Conservation (phyloP, 2,329 filamentous ascomycete genomes). For the Sclerotinia nivalis region DNA sequence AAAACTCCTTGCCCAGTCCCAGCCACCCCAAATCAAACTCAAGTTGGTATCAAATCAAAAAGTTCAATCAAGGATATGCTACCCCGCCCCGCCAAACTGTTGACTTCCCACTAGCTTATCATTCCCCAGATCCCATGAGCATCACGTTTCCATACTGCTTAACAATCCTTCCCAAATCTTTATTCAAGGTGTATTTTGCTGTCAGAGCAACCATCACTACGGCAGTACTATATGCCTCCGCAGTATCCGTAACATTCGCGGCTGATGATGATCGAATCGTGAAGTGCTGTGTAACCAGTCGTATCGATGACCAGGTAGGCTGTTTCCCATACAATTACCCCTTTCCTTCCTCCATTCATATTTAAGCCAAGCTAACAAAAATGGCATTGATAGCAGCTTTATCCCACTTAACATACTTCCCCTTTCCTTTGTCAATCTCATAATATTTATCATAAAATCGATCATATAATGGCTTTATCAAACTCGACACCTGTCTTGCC, state of each 20-base stretch:
- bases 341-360: neutral
- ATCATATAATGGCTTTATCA: slow-evolving; percentile 91
- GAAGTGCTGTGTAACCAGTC: neutral
- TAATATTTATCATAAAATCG: slow-evolving; percentile 97
- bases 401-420: slow-evolving; percentile 98
- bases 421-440: slow-evolving; percentile 95
- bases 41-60: slow-evolving; percentile 22
- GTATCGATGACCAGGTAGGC: neutral
- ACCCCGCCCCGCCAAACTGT: neutral
- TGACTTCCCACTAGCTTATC: neutral
- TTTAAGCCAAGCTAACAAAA: slow-evolving; percentile 39
- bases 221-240: neutral
- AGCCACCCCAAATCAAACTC: neutral
- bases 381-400: slow-evolving; percentile 75
- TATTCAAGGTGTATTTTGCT: neutral
- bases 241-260: neutral
- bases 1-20: neutral
- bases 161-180: neutral
- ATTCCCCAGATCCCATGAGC: neutral
- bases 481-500: slow-evolving; percentile 80
- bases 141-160: neutral
- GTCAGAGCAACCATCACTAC: neutral
- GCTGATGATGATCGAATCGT: neutral
- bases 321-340: no score
- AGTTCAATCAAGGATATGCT: neutral